A percentile compares a stretch with the other conserved stretches of the same genome.
Conservation (phyloP, 148 eudicot species). For the Arbutus unedo region DNA sequence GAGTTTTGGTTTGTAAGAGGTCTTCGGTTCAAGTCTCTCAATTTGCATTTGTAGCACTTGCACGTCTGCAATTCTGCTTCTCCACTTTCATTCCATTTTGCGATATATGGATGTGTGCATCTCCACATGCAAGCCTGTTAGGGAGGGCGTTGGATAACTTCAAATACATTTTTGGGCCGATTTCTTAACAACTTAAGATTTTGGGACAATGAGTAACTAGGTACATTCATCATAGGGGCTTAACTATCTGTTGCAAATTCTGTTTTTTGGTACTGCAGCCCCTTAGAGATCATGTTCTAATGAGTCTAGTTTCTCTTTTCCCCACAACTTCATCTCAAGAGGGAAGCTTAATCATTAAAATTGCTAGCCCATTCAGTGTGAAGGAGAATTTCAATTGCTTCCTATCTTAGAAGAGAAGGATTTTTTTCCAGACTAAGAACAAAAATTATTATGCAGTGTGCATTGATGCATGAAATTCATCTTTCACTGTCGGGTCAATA, state of each 20-base stretch:
- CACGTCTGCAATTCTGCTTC: too few relatives aligned
- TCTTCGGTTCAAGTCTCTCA: too few relatives aligned
- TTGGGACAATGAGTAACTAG: too few relatives aligned
- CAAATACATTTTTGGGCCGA: too few relatives aligned
- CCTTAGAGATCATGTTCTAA: neutral
- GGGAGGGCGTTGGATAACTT: too few relatives aligned
- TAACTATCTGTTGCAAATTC: neutral
- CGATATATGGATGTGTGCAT: too few relatives aligned
- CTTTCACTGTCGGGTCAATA: neutral
- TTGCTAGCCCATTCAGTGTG: neutral
- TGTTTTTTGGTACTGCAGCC: neutral
- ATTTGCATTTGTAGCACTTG: too few relatives aligned
- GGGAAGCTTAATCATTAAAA: neutral
- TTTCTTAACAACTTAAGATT: too few relatives aligned
- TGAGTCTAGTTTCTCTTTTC: neutral
- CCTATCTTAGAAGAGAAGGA: neutral
- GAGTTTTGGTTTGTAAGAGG: too few relatives aligned
- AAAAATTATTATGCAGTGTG: neutral
- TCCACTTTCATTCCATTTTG: too few relatives aligned
- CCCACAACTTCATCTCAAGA: neutral
- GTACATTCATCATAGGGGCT: neutral
- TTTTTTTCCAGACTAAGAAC: neutral
- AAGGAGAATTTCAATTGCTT: neutral
- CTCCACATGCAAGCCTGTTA: too few relatives aligned
- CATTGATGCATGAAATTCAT: neutral